A percentile compares a stretch with the other conserved stretches of the same genome.
phyloP scores from a whole-genome alignment of 129 eudicot genomes.

The Logfia minima region DNA sequence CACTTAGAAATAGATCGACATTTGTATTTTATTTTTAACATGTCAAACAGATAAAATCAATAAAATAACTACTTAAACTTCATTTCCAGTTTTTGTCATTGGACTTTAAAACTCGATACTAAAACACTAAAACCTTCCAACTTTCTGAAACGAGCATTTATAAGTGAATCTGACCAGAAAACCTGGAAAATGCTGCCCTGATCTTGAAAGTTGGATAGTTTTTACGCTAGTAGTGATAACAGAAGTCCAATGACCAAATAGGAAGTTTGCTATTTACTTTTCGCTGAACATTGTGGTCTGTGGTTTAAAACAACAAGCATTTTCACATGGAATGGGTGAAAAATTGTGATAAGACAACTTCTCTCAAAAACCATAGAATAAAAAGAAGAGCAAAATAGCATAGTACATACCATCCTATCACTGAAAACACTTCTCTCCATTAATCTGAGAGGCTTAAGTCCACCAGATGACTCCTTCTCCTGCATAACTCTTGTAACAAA shows the following conservation, averaged over 20 bases:
- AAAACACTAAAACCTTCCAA: not conserved
- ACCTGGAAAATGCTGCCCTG: not conserved
- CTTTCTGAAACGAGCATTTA: not conserved
- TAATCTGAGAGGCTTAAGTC: conserved; percentile 82
- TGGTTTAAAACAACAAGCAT: not conserved
- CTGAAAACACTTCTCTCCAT: conserved; percentile 98
- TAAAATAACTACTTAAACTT: not conserved
- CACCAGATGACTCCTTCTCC: conserved; percentile 87
- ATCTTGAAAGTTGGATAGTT: not conserved
- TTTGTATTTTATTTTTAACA: not conserved
- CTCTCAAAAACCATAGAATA: not conserved
- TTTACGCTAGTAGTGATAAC: not conserved
- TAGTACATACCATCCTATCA: conserved; percentile 74
- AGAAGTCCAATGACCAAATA: not conserved
- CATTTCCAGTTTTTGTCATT: not conserved
- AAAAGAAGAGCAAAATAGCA: not conserved
- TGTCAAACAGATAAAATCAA: not conserved
- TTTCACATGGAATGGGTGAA: not conserved
- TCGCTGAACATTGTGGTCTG: too few relatives aligned
- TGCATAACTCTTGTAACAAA: conserved; percentile 95
- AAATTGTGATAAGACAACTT: not conserved
- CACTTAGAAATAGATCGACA: not conserved
- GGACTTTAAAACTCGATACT: not conserved
- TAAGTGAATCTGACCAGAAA: not conserved
- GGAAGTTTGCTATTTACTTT: not conserved